Conservation (phyloP, 306 rosid species). For the Abrus precatorius region DNA sequence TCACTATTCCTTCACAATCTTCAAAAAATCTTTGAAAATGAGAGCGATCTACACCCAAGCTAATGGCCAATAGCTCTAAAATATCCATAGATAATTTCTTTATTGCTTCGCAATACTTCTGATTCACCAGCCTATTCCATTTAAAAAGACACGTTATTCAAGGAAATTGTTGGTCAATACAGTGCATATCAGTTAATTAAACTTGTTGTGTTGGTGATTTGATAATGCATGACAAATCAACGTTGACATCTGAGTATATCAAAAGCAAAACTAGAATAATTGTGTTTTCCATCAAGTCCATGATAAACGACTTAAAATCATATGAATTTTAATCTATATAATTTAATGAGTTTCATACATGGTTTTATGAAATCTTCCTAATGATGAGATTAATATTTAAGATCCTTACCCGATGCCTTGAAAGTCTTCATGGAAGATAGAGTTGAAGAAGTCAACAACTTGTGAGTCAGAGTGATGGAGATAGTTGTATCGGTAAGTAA, state of each 20-base stretch:
- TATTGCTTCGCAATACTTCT: conserved; percentile 71
- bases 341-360: too few relatives aligned
- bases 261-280: too few relatives aligned
- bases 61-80: conserved; percentile 67
- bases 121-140: conserved; percentile 59
- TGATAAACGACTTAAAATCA: too few relatives aligned
- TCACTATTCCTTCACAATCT: conserved; percentile 67
- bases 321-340: too few relatives aligned
- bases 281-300: too few relatives aligned
- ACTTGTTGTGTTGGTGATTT: too few relatives aligned
- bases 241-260: too few relatives aligned
- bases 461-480: neutral
- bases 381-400: too few relatives aligned
- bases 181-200: too few relatives aligned
- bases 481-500: conserved; percentile 48
- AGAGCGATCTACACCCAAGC: conserved; percentile 61
- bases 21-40: conserved; percentile 55
- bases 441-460: conserved; percentile 57
- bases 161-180: neutral
- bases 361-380: too few relatives aligned
- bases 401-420: conserved; percentile 55
- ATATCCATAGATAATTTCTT: conserved; percentile 50
- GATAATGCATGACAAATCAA: too few relatives aligned
- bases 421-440: conserved; percentile 54
- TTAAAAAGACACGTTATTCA: neutral